Evolutionary conservation across 768 basidiomycete genomes (phyloP).

Genomic region (Podaxis sp.): DNA sequence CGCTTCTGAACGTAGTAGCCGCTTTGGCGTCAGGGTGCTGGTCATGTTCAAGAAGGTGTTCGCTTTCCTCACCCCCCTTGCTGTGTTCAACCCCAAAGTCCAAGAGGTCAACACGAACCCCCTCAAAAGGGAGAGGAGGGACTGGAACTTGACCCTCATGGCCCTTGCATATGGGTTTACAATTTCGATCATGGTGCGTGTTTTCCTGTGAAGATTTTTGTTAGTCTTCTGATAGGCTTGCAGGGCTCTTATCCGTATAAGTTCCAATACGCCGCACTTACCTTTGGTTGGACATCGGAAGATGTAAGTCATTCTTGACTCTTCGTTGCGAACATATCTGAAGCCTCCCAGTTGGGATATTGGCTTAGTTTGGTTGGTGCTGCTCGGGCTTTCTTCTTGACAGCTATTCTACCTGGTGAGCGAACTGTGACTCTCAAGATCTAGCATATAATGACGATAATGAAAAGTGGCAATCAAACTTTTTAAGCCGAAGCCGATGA

Average conservation of each 20-base stretch:
- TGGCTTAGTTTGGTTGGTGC: slow-evolving; percentile 58
- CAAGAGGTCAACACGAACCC: slow-evolving; percentile 30
- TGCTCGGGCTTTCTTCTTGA: slow-evolving; percentile 54
- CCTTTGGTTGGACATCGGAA: slow-evolving; percentile 70
- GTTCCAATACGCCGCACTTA: slow-evolving; percentile 63
- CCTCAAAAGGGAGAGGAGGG: slow-evolving; percentile 40
- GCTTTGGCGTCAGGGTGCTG: slow-evolving; percentile 25
- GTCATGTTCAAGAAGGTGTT: slow-evolving; percentile 48
- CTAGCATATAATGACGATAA: slow-evolving; percentile 1
- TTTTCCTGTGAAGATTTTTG: background rate
- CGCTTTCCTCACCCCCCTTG: slow-evolving; percentile 70
- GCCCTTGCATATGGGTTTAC: slow-evolving; percentile 52
- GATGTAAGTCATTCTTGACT: slow-evolving; percentile 37
- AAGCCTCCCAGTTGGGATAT: slow-evolving; percentile 62
- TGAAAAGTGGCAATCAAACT: slow-evolving; percentile 52
- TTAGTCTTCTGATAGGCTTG: background rate
- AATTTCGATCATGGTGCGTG: slow-evolving; percentile 45
- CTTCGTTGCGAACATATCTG: background rate
- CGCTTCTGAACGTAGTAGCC: slow-evolving; percentile 18
- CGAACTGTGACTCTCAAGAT: background rate
- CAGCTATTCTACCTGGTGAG: slow-evolving; percentile 62
- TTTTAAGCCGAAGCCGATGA: slow-evolving; percentile 43
- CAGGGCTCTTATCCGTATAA: slow-evolving; percentile 60
- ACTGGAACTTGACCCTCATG: slow-evolving; percentile 67
- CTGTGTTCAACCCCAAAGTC: slow-evolving; percentile 54